These are phyloP conservation scores for Hypoxylon cercidicola DNA, from an alignment of 495 filamentous ascomycete species.

Conservation along the genomic window DNA sequence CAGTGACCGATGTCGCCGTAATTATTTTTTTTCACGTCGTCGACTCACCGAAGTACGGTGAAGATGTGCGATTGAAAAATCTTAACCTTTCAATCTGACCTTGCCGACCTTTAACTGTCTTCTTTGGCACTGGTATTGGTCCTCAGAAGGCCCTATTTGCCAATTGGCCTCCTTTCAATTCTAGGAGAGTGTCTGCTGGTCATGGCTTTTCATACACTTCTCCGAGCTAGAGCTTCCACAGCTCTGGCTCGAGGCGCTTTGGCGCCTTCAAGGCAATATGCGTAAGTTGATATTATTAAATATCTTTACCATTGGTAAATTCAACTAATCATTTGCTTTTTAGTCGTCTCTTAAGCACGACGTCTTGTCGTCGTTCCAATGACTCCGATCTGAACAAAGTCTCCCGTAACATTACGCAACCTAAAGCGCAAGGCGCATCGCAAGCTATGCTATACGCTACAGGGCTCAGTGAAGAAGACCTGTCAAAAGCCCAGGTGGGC, in stretches of 20 bases:
- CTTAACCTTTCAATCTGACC: neutral
- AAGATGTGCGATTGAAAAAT: constrained; percentile 16
- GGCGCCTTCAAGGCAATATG: constrained; percentile 48
- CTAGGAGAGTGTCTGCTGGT: constrained; percentile 16
- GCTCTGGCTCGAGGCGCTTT: constrained; percentile 52
- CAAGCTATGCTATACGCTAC: constrained; percentile 99
- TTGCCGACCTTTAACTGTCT: neutral
- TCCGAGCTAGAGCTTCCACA: constrained; percentile 52
- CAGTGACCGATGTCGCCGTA: constrained; percentile 40
- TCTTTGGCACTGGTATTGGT: constrained; percentile 1
- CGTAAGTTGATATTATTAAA: constrained; percentile 44
- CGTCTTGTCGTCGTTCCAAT: constrained; percentile 54
- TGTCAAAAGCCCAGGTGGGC: constrained; percentile 94
- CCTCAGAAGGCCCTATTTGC: constrained; percentile 4
- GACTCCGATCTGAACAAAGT: constrained; percentile 77
- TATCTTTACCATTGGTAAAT: neutral
- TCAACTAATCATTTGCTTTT: constrained; percentile 22
- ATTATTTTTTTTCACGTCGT: constrained; percentile 10
- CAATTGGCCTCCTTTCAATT: constrained; percentile 27
- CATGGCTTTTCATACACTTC: constrained; percentile 53
- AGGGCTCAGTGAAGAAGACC: constrained; percentile 81
- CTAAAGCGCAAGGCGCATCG: constrained; percentile 95
- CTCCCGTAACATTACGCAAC: constrained; percentile 87
- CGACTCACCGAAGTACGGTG: constrained; percentile 29
- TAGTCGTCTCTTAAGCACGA: constrained; percentile 56